phyloP scores from a whole-genome alignment of 495 filamentous ascomycete genomes.

The Tuber indicum region DNA sequence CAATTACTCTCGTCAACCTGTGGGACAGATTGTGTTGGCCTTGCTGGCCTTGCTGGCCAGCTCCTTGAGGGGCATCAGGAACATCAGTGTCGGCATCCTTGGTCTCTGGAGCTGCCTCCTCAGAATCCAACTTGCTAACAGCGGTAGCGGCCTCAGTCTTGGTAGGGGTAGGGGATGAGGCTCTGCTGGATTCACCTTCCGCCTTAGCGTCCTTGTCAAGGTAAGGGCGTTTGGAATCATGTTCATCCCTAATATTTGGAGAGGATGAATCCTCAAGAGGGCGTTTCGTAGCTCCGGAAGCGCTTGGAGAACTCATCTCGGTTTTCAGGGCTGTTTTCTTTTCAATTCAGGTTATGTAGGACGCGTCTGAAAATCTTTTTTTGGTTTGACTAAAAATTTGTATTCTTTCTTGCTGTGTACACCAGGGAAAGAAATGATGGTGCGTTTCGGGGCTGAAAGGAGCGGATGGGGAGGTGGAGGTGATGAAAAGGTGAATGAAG shows the following conservation, averaged over 20 bases:
- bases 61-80: conserved; percentile 61
- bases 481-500: conserved; percentile 39
- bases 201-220: conserved; percentile 64
- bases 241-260: conserved; percentile 79
- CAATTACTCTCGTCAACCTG: conserved; percentile 83
- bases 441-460: conserved; percentile 37
- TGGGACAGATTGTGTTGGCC: conserved; percentile 49
- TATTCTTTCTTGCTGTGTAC: conserved; percentile 43
- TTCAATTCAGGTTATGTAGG: conserved; percentile 35
- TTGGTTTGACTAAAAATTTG: conserved; percentile 43
- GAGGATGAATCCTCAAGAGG: conserved; percentile 95
- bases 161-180: conserved; percentile 42
- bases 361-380: conserved; percentile 41
- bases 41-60: conserved; percentile 45
- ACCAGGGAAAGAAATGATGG: conserved; percentile 43
- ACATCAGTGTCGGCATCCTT: conserved; percentile 62
- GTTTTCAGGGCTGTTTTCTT: conserved; percentile 43
- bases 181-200: conserved; percentile 44
- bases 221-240: conserved; percentile 94
- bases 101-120: conserved; percentile 52
- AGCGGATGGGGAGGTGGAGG: conserved; percentile 39
- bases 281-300: conserved; percentile 68
- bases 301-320: conserved; percentile 49
- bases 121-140: conserved; percentile 42
- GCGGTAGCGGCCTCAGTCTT: conserved; percentile 42